Conservation (phyloP, 2,329 filamentous ascomycete species). For the Beauveria sp. region DNA sequence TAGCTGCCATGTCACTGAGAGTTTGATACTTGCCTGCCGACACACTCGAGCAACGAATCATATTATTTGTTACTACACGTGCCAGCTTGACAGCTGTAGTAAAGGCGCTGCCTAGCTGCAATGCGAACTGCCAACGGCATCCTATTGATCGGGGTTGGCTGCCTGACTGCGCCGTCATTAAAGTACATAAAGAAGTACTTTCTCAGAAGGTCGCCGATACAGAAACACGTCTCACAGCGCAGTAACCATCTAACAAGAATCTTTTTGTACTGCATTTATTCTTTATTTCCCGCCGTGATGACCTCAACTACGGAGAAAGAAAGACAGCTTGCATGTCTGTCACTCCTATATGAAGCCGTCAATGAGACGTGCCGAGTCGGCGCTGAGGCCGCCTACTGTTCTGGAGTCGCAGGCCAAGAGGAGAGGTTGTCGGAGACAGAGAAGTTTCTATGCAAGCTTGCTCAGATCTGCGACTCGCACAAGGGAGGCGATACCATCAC, state of each 20-base stretch:
- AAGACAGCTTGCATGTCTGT: neutral
- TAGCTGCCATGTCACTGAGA: neutral
- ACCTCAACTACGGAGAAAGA: neutral
- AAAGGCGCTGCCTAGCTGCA: no score
- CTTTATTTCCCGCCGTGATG: neutral
- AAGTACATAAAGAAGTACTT: no score
- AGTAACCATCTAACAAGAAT: neutral
- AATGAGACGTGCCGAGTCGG: neutral
- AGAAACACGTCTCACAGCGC: no score
- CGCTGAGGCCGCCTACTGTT: neutral
- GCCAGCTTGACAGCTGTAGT: neutral
- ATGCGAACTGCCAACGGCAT: no score
- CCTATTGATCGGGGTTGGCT: no score
- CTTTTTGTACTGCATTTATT: no score
- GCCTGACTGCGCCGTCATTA: no score
- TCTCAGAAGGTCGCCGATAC: no score
- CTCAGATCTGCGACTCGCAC: conserved; percentile 12
- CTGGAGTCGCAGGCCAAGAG: neutral
- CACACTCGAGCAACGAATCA: neutral
- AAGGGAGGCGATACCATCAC: conserved; percentile 12
- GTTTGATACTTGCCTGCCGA: neutral
- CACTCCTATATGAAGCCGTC: neutral
- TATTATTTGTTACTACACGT: neutral
- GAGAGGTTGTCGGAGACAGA: neutral
- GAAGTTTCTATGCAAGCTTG: conserved; percentile 13